phyloP scores from a whole-genome alignment of 441 rosid species.

The Gossypium schwendimanii region DNA sequence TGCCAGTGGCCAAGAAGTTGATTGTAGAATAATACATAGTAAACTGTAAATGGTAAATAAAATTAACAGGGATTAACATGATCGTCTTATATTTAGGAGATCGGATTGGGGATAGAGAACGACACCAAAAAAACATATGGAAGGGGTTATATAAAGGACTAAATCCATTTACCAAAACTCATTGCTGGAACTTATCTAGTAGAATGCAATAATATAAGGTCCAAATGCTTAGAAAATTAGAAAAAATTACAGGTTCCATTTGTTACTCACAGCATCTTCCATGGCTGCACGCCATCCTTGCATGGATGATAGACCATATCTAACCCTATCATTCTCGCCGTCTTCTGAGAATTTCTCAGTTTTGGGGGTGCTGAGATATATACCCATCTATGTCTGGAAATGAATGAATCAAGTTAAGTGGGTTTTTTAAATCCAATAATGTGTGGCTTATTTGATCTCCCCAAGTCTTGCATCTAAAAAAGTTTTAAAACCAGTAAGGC shows the following conservation, averaged over 20 bases:
- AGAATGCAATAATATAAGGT: not conserved
- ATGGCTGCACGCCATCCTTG: constrained; percentile 98
- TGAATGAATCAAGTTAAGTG: not conserved
- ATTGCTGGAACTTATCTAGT: not conserved
- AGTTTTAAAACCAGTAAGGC: not conserved
- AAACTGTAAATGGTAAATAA: not conserved
- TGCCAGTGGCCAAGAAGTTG: not conserved
- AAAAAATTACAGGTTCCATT: not conserved
- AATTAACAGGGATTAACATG: not conserved
- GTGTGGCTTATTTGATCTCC: not conserved
- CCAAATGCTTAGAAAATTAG: not conserved
- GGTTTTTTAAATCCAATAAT: not conserved
- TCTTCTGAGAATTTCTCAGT: constrained; percentile 90
- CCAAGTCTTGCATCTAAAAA: not conserved
- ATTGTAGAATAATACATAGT: not conserved
- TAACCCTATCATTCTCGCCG: constrained; percentile 64
- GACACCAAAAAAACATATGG: not conserved
- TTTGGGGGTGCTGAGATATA: constrained; percentile 87
- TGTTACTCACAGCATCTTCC: constrained; percentile 93
- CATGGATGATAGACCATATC: constrained; percentile 93
- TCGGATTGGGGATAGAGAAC: not conserved
- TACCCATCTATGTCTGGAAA: constrained; percentile 59
- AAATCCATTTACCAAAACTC: not conserved
- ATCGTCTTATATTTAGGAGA: not conserved
- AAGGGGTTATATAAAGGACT: not conserved